These are phyloP conservation scores for Hymenoscyphus fructigenus DNA, from an alignment of 2,329 filamentous ascomycete species.

Conservation along the genomic window DNA sequence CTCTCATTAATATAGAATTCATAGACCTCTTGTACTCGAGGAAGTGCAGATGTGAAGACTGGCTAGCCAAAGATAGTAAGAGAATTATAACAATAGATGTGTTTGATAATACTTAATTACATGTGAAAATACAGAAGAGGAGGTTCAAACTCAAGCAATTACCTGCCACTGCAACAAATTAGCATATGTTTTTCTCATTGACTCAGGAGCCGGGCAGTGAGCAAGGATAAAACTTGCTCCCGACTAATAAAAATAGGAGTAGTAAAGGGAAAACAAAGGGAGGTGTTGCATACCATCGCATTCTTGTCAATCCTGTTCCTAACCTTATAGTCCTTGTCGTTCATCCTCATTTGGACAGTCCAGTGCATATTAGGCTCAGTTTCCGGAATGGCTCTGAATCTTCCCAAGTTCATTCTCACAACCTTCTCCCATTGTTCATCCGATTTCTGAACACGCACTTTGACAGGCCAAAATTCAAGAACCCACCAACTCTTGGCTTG, in stretches of 20 bases:
- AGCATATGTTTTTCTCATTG: too few relatives aligned
- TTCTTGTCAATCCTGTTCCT: slow-evolving; percentile 34
- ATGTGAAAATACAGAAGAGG: not conserved
- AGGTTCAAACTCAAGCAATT: not conserved
- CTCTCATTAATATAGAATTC: too few relatives aligned
- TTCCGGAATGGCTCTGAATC: slow-evolving; percentile 40
- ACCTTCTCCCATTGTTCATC: slow-evolving; percentile 40
- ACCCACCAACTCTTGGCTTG: slow-evolving; percentile 44
- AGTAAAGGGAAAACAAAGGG: too few relatives aligned
- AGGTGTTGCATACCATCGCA: slow-evolving; percentile 13
- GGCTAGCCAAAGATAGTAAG: too few relatives aligned
- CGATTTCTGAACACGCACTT: slow-evolving; percentile 38
- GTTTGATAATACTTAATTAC: not conserved
- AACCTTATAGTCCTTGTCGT: slow-evolving; percentile 39
- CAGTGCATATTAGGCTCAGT: slow-evolving; percentile 43
- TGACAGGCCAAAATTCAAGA: slow-evolving; percentile 44
- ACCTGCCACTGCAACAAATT: not conserved
- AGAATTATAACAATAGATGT: not conserved
- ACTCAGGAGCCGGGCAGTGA: too few relatives aligned
- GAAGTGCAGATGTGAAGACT: too few relatives aligned
- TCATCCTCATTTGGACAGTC: slow-evolving; percentile 42
- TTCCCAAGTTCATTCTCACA: slow-evolving; percentile 40
- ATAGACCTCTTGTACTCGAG: too few relatives aligned
- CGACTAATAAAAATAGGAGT: too few relatives aligned
- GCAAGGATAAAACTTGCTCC: too few relatives aligned